These are phyloP conservation scores for Astrephomene gubernaculifera DNA, from an alignment of 139 green algal genomes.

Conservation along the genomic window DNA sequence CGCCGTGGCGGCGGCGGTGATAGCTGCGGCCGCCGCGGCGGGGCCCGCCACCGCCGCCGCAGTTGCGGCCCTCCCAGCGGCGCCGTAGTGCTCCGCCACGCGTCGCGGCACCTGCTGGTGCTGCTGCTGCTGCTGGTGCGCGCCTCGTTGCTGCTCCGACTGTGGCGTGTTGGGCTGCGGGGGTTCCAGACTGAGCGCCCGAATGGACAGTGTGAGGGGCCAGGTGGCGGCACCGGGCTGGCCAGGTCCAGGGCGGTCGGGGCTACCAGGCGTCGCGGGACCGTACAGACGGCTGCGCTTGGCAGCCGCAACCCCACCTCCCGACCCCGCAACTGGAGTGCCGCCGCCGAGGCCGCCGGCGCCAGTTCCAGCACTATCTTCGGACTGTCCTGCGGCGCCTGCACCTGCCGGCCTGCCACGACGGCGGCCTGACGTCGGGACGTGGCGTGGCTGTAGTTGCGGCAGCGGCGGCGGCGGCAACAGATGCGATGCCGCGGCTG, in stretches of 20 bases:
- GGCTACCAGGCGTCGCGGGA: not conserved
- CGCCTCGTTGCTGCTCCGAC: not conserved
- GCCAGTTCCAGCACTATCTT: not conserved
- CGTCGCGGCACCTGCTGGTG: not conserved
- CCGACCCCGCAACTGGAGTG: not conserved
- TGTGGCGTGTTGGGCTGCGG: not conserved
- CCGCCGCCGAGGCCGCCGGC: too few relatives aligned
- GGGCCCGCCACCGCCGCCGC: not conserved
- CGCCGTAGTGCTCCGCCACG: not conserved
- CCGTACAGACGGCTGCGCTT: not conserved
- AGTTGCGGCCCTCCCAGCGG: not conserved
- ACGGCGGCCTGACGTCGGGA: not conserved
- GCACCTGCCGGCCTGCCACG: not conserved
- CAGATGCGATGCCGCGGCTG: slow-evolving; percentile 3
- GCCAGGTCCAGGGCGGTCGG: not conserved
- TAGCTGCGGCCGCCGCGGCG: not conserved
- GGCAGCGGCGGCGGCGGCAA: not conserved
- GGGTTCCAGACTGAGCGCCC: not conserved
- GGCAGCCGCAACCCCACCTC: not conserved
- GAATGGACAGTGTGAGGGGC: not conserved
- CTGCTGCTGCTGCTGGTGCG: not conserved
- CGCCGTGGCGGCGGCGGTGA: not conserved
- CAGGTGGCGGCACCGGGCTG: not conserved
- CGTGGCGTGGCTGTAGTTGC: not conserved
- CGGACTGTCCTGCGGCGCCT: not conserved